Evolutionary conservation across 106 monocot species (phyloP).

Genomic region (Posidonia australis): DNA sequence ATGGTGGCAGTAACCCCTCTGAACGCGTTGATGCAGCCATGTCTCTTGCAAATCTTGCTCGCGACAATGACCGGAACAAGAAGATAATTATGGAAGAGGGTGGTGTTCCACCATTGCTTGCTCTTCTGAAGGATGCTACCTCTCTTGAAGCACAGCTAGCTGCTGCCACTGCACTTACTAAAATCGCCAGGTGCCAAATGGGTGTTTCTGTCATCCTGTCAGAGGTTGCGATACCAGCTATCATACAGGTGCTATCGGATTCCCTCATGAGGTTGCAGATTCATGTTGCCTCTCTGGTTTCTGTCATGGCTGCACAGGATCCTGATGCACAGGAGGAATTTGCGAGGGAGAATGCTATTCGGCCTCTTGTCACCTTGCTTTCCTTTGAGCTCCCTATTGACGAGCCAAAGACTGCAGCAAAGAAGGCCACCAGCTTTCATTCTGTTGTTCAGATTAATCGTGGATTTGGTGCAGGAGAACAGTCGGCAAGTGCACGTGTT

Average conservation of each 20-base stretch:
- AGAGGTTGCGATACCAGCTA: constrained; percentile 20
- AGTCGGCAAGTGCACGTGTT: background rate
- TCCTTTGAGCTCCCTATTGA: constrained; percentile 33
- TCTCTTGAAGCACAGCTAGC: constrained; percentile 36
- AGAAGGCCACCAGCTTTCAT: constrained; percentile 29
- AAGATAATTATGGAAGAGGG: constrained; percentile 46
- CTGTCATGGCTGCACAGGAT: constrained; percentile 27
- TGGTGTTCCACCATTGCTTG: constrained; percentile 33
- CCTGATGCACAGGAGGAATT: constrained; percentile 36
- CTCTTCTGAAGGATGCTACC: constrained; percentile 33
- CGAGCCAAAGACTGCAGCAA: constrained; percentile 11
- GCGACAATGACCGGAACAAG: constrained; percentile 43
- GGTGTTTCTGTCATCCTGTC: constrained; percentile 22
- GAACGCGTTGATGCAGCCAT: constrained; percentile 33
- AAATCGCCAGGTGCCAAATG: constrained; percentile 19
- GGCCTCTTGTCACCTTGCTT: constrained; percentile 42
- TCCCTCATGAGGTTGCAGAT: constrained; percentile 38
- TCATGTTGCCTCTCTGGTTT: constrained; percentile 20
- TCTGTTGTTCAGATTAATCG: constrained; percentile 26
- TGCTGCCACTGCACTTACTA: constrained; percentile 27
- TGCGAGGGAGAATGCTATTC: constrained; percentile 43
- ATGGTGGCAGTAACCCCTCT: constrained; percentile 3
- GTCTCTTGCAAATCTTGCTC: constrained; percentile 36
- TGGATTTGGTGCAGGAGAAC: background rate
- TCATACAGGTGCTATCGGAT: constrained; percentile 27